phyloP scores from a whole-genome alignment of 2,329 filamentous ascomycete species.

The Colletotrichum sp. region DNA sequence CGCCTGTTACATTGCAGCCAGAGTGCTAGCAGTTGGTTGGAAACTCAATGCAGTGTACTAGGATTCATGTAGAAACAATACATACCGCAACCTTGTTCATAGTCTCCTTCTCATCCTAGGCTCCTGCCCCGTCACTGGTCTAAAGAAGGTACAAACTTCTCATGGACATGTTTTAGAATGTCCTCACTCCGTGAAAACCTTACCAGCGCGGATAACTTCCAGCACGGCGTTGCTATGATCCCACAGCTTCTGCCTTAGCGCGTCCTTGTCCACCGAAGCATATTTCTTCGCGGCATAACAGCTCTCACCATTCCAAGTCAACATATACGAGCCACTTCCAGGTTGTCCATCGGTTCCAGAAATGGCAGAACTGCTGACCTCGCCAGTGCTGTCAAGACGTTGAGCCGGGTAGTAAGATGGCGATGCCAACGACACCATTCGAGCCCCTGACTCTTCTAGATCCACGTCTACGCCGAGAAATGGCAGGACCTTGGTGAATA shows the following conservation, averaged over 20 bases:
- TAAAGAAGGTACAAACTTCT: rapidly evolving
- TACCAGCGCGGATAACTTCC: neutral
- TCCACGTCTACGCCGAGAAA: neutral
- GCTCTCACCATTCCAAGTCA: neutral
- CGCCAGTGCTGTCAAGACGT: neutral
- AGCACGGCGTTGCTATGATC: neutral
- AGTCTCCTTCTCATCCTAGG: neutral
- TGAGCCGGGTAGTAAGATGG: neutral
- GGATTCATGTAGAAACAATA: neutral
- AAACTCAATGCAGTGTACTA: neutral
- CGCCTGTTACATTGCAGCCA: constrained; percentile 34
- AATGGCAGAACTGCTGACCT: neutral
- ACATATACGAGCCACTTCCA: neutral
- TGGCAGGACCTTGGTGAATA: neutral
- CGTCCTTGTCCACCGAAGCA: neutral
- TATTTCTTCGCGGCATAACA: neutral
- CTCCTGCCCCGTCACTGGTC: neutral
- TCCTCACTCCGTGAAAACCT: neutral
- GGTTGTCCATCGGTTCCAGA: neutral
- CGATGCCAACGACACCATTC: neutral
- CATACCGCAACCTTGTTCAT: neutral
- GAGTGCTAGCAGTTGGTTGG: constrained; percentile 42
- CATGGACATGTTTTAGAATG: neutral
- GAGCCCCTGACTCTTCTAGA: neutral
- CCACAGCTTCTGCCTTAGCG: neutral